Base-by-base conservation (phyloP, 306 rosid genomes). In the Corylus americana region DNA sequence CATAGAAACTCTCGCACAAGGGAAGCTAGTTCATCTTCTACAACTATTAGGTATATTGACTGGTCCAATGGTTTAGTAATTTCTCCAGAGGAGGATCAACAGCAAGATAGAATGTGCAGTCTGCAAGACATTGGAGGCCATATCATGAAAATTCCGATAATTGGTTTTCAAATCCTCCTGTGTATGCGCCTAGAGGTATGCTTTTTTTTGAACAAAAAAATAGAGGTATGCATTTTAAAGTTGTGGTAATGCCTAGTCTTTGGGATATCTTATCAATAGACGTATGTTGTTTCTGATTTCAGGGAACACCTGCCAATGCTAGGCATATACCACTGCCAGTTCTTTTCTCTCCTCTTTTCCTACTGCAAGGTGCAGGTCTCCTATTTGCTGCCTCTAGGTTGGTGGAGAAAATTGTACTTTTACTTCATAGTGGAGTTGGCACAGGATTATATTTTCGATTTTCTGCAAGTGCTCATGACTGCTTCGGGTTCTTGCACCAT, bases 71-170 rank as follows among this genome's bases (percentile, higher is more conserved):
- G 96, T 76, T 83, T 91, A 83, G 73, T 89, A 73, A 90, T 90
- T 81, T 86, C 97, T 82, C 80, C 94, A 6, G 97, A 96, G 79
- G 97, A 90, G 80, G 90, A 91, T 75, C 89, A 84, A 75, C 88
- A 29, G 57, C 85, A 83, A 63, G 91, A 83, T 51, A 86, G 93
- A 86, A 76, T 91, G 67, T 96, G 98, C 82, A 89, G 94, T 86
- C 89, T 91, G 82, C 99, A 91, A 88, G 98, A 96, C 82, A 77
- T 96, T 79, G 99, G 99, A 50, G 99, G 99, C 45, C 99, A 93
- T 87, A 76, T 93, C 78, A 88, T 96, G 91, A 96, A 96, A 89
- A 85, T 96, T 73, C 99, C 99, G 11, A 74, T 93, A 61, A 87
- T 93, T 83, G 87, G 83, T 66, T 96, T 96, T 82, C 96, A 96